These are phyloP conservation scores for Debaryomyces maramus DNA, from an alignment of 805 yeast genomes.

Conservation along the genomic window DNA sequence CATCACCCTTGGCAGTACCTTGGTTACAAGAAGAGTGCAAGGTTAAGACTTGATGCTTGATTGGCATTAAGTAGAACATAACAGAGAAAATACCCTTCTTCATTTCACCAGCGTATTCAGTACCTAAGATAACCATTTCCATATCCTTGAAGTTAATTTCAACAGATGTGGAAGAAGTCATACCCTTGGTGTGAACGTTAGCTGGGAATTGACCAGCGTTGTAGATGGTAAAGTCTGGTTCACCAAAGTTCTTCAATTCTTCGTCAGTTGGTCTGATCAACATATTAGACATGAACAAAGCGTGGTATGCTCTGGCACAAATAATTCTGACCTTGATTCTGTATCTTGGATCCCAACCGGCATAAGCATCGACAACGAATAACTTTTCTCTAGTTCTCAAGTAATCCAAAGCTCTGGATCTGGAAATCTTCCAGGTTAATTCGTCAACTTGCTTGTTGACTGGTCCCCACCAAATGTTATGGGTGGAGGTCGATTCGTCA, in stretches of 20 bases:
- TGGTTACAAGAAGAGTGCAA: constrained; percentile 95
- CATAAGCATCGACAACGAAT: constrained; percentile 93
- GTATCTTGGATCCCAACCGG: constrained; percentile 99
- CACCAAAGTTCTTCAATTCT: constrained; percentile 87
- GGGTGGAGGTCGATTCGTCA: constrained; percentile 82
- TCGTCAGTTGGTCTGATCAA: constrained; percentile 90
- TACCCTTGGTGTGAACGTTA: constrained; percentile 91
- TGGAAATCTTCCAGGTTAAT: constrained; percentile 91
- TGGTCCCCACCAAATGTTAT: constrained; percentile 98
- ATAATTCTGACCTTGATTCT: constrained; percentile 93
- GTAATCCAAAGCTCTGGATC: constrained; percentile 96
- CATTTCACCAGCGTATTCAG: constrained; percentile 99
- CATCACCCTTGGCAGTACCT: constrained; percentile 78
- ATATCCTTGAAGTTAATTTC: constrained; percentile 94
- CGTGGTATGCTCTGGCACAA: constrained; percentile 98
- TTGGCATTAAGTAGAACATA: constrained; percentile 98
- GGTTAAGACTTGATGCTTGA: constrained; percentile 85
- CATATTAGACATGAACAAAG: constrained; percentile 97
- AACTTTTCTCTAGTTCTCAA: constrained; percentile 92
- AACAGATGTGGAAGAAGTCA: constrained; percentile 94
- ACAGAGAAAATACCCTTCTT: constrained; percentile 98
- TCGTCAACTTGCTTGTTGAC: constrained; percentile 94
- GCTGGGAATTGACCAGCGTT: constrained; percentile 99
- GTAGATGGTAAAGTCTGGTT: constrained; percentile 97
- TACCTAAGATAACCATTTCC: constrained; percentile 99